Conservation (phyloP, 495 filamentous ascomycete species). For the Entonaema liquescens region DNA sequence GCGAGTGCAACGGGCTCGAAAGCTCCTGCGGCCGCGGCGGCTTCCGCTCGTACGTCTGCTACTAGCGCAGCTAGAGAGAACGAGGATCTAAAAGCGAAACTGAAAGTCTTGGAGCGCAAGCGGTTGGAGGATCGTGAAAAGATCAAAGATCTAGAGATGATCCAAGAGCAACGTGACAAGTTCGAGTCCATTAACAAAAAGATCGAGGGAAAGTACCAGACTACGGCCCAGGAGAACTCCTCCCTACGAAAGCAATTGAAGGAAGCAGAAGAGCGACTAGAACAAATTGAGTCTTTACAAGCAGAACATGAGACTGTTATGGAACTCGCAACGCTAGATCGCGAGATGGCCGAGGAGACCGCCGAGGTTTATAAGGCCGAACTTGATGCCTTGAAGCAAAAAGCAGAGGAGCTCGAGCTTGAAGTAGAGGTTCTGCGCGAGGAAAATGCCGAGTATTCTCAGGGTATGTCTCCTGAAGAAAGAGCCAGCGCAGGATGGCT, state of each 20-base stretch:
- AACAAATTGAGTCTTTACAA: constrained; percentile 74
- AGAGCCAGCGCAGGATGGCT: constrained; percentile 85
- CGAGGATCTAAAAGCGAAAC: constrained; percentile 80
- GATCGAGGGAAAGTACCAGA: constrained; percentile 86
- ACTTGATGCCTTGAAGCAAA: constrained; percentile 76
- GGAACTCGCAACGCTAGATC: constrained; percentile 88
- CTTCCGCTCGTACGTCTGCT: constrained; percentile 41
- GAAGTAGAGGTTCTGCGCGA: constrained; percentile 88
- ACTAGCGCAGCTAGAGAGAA: constrained; percentile 67
- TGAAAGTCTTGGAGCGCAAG: constrained; percentile 83
- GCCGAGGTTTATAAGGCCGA: constrained; percentile 83
- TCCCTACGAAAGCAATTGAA: constrained; percentile 80
- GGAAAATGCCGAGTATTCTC: constrained; percentile 82
- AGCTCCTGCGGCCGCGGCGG: constrained; percentile 39
- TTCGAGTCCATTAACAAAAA: constrained; percentile 92
- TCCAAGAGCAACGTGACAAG: constrained; percentile 82
- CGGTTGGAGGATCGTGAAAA: constrained; percentile 87
- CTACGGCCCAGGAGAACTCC: constrained; percentile 80
- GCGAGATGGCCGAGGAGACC: constrained; percentile 96
- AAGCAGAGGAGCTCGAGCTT: constrained; percentile 82
- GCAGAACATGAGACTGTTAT: constrained; percentile 83
- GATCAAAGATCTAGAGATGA: constrained; percentile 76
- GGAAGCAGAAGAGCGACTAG: constrained; percentile 73
- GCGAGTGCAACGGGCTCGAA: constrained; percentile 38
- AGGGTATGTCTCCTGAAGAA: constrained; percentile 89